Base-by-base conservation (phyloP, 2,329 filamentous ascomycete species). In the Parasarocladium wereldwijsianum region DNA sequence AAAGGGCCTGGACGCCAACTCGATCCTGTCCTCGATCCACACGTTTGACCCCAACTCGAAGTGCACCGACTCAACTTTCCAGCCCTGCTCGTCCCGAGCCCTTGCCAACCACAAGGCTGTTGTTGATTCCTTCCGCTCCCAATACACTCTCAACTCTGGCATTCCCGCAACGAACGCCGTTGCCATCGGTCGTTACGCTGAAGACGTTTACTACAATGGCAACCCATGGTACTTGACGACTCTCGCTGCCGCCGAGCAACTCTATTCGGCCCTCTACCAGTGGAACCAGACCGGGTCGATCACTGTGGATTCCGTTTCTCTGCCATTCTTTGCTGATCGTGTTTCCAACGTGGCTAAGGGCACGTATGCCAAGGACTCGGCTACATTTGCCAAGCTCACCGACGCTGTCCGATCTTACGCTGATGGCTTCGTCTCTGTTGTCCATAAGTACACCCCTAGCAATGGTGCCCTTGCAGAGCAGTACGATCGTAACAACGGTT, bases 181-280 rank as follows among this genome's bases (percentile, higher is more conserved):
- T 8, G 64, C 70, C 6, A 57, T 78, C 6, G 77, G 78, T 24
- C 60, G 78, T 35, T 83, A 84, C 45, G 53, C 72, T 0, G 76
- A 82, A 48, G 81, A 92, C 41, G 52, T 61, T 4, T 90, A 87
- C 53, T 78, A 76, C 50, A 70, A 71, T 36, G 81, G 80, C 2
- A 85, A 90, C 49, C 82, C 82, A 2, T 90, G 82, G 82, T 81
- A 84, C 42, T 62, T 87, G 10, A 67, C 67, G 41, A 87, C 78
- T 1, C 61, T 84, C 17, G 80, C 79, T 2, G 79, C 79, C 1
- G 83, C 81, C 3, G 82, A 90, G 51, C 76, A 81, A 45, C 65
- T 92, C 3, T 87, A 85, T 47, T 74, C 80, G 41, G 76, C 82
- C 1, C 44, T 85, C 2, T 75, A 76, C 39, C 71, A 77, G 29